Conservation (phyloP, 2,329 filamentous ascomycete species). For the Ophiocordyceps unilateralis region DNA sequence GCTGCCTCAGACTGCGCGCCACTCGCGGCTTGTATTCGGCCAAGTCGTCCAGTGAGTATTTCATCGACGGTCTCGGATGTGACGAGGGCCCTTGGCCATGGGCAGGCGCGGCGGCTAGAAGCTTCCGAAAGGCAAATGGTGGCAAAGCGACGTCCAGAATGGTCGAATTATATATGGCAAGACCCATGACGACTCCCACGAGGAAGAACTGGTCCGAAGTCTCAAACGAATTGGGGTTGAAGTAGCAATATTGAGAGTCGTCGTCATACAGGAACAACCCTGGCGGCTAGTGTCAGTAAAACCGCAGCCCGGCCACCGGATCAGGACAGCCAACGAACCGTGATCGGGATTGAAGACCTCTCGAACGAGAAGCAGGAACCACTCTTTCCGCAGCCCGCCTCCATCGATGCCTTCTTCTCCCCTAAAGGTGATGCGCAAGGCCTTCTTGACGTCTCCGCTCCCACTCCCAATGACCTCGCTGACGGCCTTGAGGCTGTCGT, state of each 20-base stretch:
- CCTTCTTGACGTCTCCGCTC: slow-evolving; percentile 79
- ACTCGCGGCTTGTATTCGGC: slow-evolving; percentile 65
- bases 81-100: slow-evolving; percentile 35
- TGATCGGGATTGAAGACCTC: slow-evolving; percentile 86
- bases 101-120: slow-evolving; percentile 59
- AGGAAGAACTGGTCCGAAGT: slow-evolving; percentile 85
- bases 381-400: slow-evolving; percentile 80
- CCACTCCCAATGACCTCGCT: slow-evolving; percentile 70
- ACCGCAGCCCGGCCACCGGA: too few species aligned
- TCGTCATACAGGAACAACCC: slow-evolving; percentile 89
- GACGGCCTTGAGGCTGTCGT: slow-evolving; percentile 72
- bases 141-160: slow-evolving; percentile 80
- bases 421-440: slow-evolving; percentile 65
- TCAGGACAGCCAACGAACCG: slow-evolving; percentile 33
- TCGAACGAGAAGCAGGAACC: slow-evolving; percentile 75
- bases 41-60: slow-evolving; percentile 64
- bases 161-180: slow-evolving; percentile 90
- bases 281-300: slow-evolving; percentile 15
- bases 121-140: slow-evolving; percentile 76
- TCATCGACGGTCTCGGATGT: slow-evolving; percentile 44
- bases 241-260: slow-evolving; percentile 81
- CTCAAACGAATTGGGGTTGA: slow-evolving; percentile 80
- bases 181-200: slow-evolving; percentile 69
- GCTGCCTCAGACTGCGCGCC: slow-evolving; percentile 55
- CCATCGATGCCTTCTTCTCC: slow-evolving; percentile 87